phyloP scores from a whole-genome alignment of 2,329 filamentous ascomycete genomes.

The Rutstroemia sp. region DNA sequence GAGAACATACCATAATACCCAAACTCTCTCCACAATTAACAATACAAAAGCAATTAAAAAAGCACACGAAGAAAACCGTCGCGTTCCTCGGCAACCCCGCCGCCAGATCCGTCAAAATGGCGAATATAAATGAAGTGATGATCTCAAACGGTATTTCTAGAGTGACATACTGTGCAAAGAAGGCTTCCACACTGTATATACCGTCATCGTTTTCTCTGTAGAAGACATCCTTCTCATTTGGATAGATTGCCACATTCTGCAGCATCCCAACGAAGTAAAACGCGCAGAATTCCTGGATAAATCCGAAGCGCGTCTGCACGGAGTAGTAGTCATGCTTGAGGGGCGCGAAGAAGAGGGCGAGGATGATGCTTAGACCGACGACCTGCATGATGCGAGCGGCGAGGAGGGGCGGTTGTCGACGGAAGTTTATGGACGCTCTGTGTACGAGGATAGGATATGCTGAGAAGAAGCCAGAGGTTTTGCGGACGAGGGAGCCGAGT shows the following conservation, averaged over 20 bases:
- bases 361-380: constrained; percentile 52
- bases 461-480: constrained; percentile 50
- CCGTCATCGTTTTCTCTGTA: constrained; percentile 70
- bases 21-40: constrained; percentile 68
- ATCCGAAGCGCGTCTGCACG: constrained; percentile 67
- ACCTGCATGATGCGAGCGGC: constrained; percentile 62
- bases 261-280: constrained; percentile 74
- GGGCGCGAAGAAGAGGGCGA: constrained; percentile 65
- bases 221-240: constrained; percentile 65
- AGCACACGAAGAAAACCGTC: constrained; percentile 58
- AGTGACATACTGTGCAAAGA: constrained; percentile 61
- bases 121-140: constrained; percentile 56
- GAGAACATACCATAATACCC: constrained; percentile 51
- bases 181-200: constrained; percentile 63
- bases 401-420: constrained; percentile 56
- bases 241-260: constrained; percentile 70
- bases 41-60: constrained; percentile 65
- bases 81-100: constrained; percentile 56
- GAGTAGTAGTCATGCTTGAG: constrained; percentile 60
- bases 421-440: constrained; percentile 61
- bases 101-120: constrained; percentile 54
- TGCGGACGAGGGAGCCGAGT: constrained; percentile 59
- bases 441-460: constrained; percentile 62
- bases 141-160: constrained; percentile 69
- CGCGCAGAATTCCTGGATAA: constrained; percentile 63